Percentiles rank a stretch among this genome's conserved stretches.
These are phyloP conservation scores for Ascochyta rabiei DNA, from an alignment of 2,329 filamentous ascomycete species.

Conservation along the genomic window DNA sequence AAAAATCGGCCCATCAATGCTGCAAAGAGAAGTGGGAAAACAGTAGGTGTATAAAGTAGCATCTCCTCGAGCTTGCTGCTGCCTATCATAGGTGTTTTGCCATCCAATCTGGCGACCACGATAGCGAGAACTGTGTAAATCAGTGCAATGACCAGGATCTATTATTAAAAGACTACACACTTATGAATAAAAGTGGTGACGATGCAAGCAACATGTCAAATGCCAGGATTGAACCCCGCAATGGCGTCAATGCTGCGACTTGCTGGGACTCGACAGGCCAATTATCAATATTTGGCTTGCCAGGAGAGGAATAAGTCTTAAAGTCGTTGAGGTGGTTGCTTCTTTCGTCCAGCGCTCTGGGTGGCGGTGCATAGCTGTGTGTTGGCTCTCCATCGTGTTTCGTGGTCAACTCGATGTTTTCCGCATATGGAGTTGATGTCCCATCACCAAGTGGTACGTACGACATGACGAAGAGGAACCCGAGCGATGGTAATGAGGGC, in stretches of 20 bases:
- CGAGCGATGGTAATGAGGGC: not conserved
- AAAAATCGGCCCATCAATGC: slow-evolving; percentile 40
- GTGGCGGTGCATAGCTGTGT: slow-evolving; percentile 6
- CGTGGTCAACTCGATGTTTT: slow-evolving; percentile 2
- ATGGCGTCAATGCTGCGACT: slow-evolving; percentile 27
- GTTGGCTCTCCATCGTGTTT: not conserved
- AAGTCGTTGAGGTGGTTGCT: slow-evolving; percentile 6
- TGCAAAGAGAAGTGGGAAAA: slow-evolving; percentile 40
- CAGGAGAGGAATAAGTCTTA: slow-evolving; percentile 2
- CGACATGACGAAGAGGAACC: not conserved
- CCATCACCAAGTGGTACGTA: not conserved
- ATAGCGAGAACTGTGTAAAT: slow-evolving; percentile 31
- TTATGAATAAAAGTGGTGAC: slow-evolving; percentile 34
- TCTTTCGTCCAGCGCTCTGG: slow-evolving; percentile 2
- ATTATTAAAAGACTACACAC: slow-evolving; percentile 18
- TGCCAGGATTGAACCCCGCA: slow-evolving; percentile 23
- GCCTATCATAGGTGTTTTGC: slow-evolving; percentile 21
- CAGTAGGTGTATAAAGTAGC: slow-evolving; percentile 34
- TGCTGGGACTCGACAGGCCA: slow-evolving; percentile 27
- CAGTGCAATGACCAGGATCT: not conserved
- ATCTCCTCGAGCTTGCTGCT: slow-evolving; percentile 23
- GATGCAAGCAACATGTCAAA: slow-evolving; percentile 36
- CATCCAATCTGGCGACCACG: slow-evolving; percentile 29
- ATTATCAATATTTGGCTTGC: not conserved
- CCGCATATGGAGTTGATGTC: not conserved